These are phyloP conservation scores for Penicillium sp. DNA, from an alignment of 2,329 filamentous ascomycete species.

Conservation along the genomic window DNA sequence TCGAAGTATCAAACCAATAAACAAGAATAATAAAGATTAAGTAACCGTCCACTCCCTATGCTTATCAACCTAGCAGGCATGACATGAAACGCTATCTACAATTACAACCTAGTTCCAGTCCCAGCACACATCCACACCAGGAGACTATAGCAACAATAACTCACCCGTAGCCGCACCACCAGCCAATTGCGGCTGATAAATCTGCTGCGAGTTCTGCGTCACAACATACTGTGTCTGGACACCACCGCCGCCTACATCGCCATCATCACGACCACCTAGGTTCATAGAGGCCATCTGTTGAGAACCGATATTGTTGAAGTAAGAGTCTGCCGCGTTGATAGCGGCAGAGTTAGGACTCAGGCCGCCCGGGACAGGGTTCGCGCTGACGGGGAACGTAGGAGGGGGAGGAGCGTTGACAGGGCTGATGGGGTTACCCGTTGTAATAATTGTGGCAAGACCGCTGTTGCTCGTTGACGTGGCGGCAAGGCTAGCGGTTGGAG, in stretches of 20 bases:
- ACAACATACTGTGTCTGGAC: constrained; percentile 64
- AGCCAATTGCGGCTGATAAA: constrained; percentile 68
- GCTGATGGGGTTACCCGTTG: constrained; percentile 29
- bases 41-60: constrained; percentile 7
- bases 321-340: constrained; percentile 82
- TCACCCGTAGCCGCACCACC: constrained; percentile 69
- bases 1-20: not conserved
- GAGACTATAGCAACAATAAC: constrained; percentile 62
- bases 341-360: constrained; percentile 62
- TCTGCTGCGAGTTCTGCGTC: constrained; percentile 77
- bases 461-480: constrained; percentile 29
- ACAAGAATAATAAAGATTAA: constrained; percentile 4
- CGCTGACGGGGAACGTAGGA: constrained; percentile 53
- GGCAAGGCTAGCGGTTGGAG: constrained; percentile 33
- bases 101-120: constrained; percentile 7
- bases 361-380: constrained; percentile 75
- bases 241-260: constrained; percentile 64
- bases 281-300: constrained; percentile 73
- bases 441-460: constrained; percentile 31
- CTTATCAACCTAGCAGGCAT: constrained; percentile 6
- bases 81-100: constrained; percentile 17
- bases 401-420: constrained; percentile 26
- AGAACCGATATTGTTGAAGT: constrained; percentile 77
- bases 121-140: not conserved
- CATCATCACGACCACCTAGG: constrained; percentile 64